Evolutionary conservation across 192 early-diverging fungal species (phyloP), one percentile per base, ranked within the genome.

Genomic region (Chytriomyces sp.): DNA sequence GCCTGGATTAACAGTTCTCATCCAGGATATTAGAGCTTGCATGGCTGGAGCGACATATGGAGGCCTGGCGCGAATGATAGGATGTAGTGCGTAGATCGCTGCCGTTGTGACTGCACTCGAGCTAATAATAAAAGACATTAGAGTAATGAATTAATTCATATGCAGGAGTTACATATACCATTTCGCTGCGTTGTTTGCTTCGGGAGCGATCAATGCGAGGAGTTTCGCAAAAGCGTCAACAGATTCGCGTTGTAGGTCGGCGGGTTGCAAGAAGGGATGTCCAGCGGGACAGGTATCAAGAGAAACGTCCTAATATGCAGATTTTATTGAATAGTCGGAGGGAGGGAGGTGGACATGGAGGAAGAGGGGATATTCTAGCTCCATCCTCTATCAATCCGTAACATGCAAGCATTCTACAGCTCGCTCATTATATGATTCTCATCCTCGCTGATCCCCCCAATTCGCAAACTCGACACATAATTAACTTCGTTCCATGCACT

Each of bases 51-150:
- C 70, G 12, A 73, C 22, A 44, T 70, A 84, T 39, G 69, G 49
- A 3, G 79, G 67, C 55, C 82, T 30, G 5, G 52, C 22, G 33
- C 61, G 61, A 39, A 59, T 69, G 34, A 84, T 69, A 28, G 75
- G 67, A 26, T 78, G 52, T 34, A 84, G 39, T 22, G 71, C 69
- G 53, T 79, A 79, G 54, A 84, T 75, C n/a, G 78, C 62, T 5
- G 79, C 77, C 26, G 78, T 79, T 5, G 77, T 56, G 4, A 77
- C 32, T 25, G 72, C 81, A 22, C 72, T 70, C 5, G 80, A 44
- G 6, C 77, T 82, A 40, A 10, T 70, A 12, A 33, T 12, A 41
- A 72, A 58, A 73, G 6, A 39, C 40, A n/a, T 7, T 28, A 39
- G 63, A 74, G 22, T 39, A 59, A 31, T 7, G 2, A 39, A 30